A percentile compares a stretch with the other conserved stretches of the same genome.
These are phyloP conservation scores for Leccinum arenicola DNA, from an alignment of 768 basidiomycete genomes.

Conservation along the genomic window DNA sequence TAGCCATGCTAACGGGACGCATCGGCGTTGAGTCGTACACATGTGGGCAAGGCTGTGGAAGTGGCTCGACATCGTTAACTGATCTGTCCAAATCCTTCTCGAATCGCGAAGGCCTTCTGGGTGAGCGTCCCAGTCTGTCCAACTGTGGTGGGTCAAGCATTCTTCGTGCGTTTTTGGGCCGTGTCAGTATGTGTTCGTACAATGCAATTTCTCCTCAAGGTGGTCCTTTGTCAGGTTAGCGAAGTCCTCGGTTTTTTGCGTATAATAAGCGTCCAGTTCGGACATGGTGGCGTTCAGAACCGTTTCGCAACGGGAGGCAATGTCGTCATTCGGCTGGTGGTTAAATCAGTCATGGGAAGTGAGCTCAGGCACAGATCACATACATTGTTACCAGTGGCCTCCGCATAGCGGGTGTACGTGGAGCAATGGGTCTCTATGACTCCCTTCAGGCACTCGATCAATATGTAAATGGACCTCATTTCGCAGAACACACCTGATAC, in stretches of 20 bases:
- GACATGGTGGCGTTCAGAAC: slow-evolving; percentile 87
- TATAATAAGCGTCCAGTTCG: slow-evolving; percentile 79
- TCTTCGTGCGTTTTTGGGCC: slow-evolving; percentile 55
- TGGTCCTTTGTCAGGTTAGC: slow-evolving; percentile 56
- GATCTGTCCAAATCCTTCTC: slow-evolving; percentile 69
- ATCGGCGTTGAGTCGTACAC: slow-evolving; percentile 75
- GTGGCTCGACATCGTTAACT: slow-evolving; percentile 38
- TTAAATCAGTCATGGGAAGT: slow-evolving; percentile 3
- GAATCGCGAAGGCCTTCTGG: slow-evolving; percentile 69
- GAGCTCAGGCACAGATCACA: background rate
- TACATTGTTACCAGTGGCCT: slow-evolving; percentile 40
- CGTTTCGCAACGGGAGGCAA: slow-evolving; percentile 78
- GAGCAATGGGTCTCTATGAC: slow-evolving; percentile 74
- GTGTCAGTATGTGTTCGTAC: slow-evolving; percentile 66
- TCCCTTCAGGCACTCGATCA: slow-evolving; percentile 39
- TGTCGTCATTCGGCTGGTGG: slow-evolving; percentile 55
- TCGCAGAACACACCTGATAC: slow-evolving; percentile 52
- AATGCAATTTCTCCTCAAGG: slow-evolving; percentile 77
- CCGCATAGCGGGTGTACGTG: slow-evolving; percentile 62
- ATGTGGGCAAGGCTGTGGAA: slow-evolving; percentile 78
- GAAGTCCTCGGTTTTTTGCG: slow-evolving; percentile 73
- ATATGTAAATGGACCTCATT: background rate
- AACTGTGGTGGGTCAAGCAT: slow-evolving; percentile 50
- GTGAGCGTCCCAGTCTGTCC: slow-evolving; percentile 43
- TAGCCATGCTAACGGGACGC: slow-evolving; percentile 71